Conservation (phyloP, 2,329 filamentous ascomycete genomes). For the Diaporthe sp. region DNA sequence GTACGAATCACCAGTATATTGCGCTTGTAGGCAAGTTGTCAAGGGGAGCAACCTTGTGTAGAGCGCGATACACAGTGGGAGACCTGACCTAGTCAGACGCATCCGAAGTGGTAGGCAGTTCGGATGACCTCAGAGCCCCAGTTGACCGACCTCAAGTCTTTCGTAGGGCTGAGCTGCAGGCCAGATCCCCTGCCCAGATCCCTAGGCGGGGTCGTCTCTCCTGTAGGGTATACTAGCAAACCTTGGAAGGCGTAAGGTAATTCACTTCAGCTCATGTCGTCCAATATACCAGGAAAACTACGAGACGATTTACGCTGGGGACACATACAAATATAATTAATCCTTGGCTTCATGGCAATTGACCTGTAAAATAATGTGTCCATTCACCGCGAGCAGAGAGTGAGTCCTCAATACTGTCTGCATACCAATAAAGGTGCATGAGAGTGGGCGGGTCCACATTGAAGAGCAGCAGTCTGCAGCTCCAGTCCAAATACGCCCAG, state of each 20-base stretch:
- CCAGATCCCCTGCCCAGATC: not conserved
- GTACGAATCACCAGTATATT: not conserved
- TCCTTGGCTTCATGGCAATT: not conserved
- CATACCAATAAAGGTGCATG: not conserved
- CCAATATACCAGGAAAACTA: not conserved
- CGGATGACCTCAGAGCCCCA: constrained; percentile 32
- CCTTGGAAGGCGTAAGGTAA: too few species aligned
- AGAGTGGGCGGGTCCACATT: not conserved
- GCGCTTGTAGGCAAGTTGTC: not conserved
- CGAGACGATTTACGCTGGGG: not conserved
- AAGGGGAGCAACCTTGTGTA: not conserved
- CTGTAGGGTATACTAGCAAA: not conserved
- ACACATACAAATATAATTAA: not conserved
- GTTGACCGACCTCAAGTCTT: not conserved
- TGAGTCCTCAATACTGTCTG: not conserved
- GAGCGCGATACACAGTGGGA: not conserved
- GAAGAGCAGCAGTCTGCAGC: not conserved
- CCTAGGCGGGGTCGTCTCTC: constrained; percentile 3
- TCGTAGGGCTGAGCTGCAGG: constrained; percentile 38
- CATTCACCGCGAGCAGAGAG: not conserved
- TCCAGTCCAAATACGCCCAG: not conserved
- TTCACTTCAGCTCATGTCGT: not conserved
- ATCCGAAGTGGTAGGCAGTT: not conserved
- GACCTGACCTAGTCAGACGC: not conserved
- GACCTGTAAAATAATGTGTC: not conserved